Evolutionary conservation across 2,329 filamentous ascomycete species (phyloP).

Genomic region (Ceratocystis cubensis): DNA sequence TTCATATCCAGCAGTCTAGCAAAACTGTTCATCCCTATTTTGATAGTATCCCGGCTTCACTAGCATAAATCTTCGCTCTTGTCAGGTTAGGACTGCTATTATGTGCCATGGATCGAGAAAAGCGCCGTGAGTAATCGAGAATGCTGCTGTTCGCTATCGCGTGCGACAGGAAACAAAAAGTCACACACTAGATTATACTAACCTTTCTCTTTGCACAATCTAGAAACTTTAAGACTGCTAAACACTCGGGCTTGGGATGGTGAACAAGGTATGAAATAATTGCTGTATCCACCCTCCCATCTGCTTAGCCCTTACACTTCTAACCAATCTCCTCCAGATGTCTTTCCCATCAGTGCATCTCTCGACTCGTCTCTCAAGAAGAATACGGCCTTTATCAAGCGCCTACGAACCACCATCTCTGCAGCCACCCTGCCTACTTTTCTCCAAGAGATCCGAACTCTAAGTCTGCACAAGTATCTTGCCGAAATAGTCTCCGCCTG

Average conservation of each 20-base stretch:
- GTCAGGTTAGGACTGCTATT: slow-evolving; percentile 16
- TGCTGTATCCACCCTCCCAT: slow-evolving; percentile 15
- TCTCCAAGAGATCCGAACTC: slow-evolving; percentile 73
- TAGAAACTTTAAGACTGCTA: slow-evolving; percentile 54
- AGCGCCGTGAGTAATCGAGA: slow-evolving; percentile 15
- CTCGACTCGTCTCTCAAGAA: slow-evolving; percentile 95
- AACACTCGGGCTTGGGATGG: slow-evolving; percentile 83
- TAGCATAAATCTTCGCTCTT: background rate
- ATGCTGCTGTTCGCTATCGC: background rate
- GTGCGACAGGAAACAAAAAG: no score
- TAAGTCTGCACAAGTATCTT: slow-evolving; percentile 91
- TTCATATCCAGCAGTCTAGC: no score
- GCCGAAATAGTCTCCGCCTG: slow-evolving; percentile 94
- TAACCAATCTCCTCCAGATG: slow-evolving; percentile 39
- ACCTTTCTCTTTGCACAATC: background rate
- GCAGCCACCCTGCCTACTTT: slow-evolving; percentile 69
- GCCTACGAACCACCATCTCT: slow-evolving; percentile 78
- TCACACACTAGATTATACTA: background rate
- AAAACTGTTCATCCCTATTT: no score
- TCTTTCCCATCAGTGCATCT: slow-evolving; percentile 63
- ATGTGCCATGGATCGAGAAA: slow-evolving; percentile 22
- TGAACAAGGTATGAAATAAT: slow-evolving; percentile 53
- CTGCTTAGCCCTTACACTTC: slow-evolving; percentile 20
- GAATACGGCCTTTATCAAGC: slow-evolving; percentile 96
- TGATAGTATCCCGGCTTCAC: background rate